Base-by-base conservation (phyloP, 768 basidiomycete species). In the Cytidiella melzeri region DNA sequence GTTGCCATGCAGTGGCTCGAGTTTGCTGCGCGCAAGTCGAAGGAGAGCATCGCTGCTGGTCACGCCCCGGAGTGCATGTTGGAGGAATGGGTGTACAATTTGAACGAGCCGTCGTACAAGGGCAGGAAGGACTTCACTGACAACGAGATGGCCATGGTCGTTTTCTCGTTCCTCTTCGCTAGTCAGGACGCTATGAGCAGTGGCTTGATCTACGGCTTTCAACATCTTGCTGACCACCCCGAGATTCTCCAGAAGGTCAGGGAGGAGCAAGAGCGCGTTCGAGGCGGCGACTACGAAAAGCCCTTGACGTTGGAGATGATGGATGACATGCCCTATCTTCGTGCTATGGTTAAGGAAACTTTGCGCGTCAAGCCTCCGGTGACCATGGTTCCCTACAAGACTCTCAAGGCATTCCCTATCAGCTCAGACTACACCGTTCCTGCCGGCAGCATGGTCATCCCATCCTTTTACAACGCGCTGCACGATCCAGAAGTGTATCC, bases 181-280 rank as follows among this genome's bases (percentile, higher is more conserved):
- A 87, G 84, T 21, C 92, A 96, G 72, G 96, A 99, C 64, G 96
- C 96, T 42, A 98, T 99, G 96, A 91, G 90, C 64, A 92, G 89
- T 52, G 94, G 93, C 43, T 72, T 97, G 59, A 92, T 96, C 61
- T 97, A 91, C 66, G 87, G 83, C 34, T 96, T 98, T 81, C 96
- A 99, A 69, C 91, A 94, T 67, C 76, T 96, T 30, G 90, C 89
- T 39, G 96, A 98, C 67, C 76, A 90, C 64, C 95, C 95, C 1
- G 87, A 92, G 21, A 71, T 96, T 47, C 69, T 95, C 57, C 81
- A 79, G 30, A 97, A 95, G 69, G 79, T 98, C 54, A 80, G 87
- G 46, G 89, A 85, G 58, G 96, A 99, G 69, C 94, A 97, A 67
- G 81, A 86, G 38, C 76, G 79, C 40, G 78, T 95, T 48, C 82